Base-by-base conservation (phyloP, 257 asterid species). In the Nemophila menziesii region DNA sequence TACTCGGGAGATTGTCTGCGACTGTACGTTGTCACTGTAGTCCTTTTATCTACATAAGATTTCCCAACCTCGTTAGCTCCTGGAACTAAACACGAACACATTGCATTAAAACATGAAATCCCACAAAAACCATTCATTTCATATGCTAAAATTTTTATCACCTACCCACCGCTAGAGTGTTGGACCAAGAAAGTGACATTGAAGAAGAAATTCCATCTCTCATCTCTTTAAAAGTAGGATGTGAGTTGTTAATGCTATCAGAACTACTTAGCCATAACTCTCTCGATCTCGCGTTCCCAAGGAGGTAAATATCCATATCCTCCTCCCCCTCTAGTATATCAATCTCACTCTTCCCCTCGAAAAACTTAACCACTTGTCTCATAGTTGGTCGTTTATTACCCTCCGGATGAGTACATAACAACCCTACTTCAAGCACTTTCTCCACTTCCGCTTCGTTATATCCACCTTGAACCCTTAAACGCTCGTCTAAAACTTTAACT, bases 191-290 rank as follows among this genome's bases (percentile, higher is more conserved):
- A 26, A 65, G 11, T 12, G 92, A 67, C 73, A 65, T 54, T 0
- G 80, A 51, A 43, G 55, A 39, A n/a, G 74, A 66, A 52, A 72
- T 37, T 3, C 73, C 77, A 26, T 54, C 50, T 49, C 62, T 69
- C 4, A 79, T 43, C 20, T 83, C 73, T 11, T 73, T 70, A 42
- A 79, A 71, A 23, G 92, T 77, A 0, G 92, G 92, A 29, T 79
- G 80, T 6, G 77, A 79, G 22, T 72, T 63, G 24, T 53, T 48
- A 27, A 55, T 61, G 6, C 58, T 61, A 20, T 53, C 52, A 13
- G 79, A 67, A 53, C 50, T 63, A 71, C 56, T 50, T 0, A 67
- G 38, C 82, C 77, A 67, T 11, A 73, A 44, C 11, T 72, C 76
- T 5, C 27, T 43, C 4, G 51, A 51, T 33, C 51, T 69, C 78